phyloP scores from a whole-genome alignment of 2,329 filamentous ascomycete genomes.

The Botryotinia calthae region DNA sequence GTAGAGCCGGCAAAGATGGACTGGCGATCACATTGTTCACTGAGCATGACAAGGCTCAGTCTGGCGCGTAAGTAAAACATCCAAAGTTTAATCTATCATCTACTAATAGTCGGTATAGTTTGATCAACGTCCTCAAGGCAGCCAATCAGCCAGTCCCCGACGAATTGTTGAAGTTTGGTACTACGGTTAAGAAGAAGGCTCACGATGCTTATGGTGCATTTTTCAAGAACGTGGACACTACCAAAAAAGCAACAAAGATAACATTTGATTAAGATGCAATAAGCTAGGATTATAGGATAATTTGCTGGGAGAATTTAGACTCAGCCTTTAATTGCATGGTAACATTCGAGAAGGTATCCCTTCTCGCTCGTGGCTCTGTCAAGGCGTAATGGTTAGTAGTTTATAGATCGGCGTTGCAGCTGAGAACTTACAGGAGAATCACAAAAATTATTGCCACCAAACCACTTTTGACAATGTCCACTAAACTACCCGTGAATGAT shows the following conservation, averaged over 20 bases:
- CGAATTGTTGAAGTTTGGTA: constrained; percentile 89
- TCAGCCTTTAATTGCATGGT: constrained; percentile 45
- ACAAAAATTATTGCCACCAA: constrained; percentile 52
- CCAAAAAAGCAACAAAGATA: constrained; percentile 85
- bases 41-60: constrained; percentile 87
- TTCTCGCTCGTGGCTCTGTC: constrained; percentile 55
- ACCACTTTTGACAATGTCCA: constrained; percentile 47
- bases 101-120: constrained; percentile 45
- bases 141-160: constrained; percentile 90
- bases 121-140: constrained; percentile 94
- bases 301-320: constrained; percentile 5
- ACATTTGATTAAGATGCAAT: constrained; percentile 65
- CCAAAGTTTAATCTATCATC: constrained; percentile 27
- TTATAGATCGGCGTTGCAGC: constrained; percentile 1
- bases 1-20: constrained; percentile 85
- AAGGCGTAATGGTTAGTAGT: constrained; percentile 21
- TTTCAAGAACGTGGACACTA: constrained; percentile 84
- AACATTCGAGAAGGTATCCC: constrained; percentile 51
- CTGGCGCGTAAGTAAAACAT: constrained; percentile 72
- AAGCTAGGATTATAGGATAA: constrained; percentile 14
- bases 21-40: constrained; percentile 93
- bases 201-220: constrained; percentile 95
- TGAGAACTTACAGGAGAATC: constrained; percentile 55
- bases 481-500: constrained; percentile 33
- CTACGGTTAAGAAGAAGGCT: constrained; percentile 97